Percentiles rank a stretch among this genome's conserved stretches.
Conservation (phyloP, 1,139 yeast species). For the Hyphopichia fennica region DNA sequence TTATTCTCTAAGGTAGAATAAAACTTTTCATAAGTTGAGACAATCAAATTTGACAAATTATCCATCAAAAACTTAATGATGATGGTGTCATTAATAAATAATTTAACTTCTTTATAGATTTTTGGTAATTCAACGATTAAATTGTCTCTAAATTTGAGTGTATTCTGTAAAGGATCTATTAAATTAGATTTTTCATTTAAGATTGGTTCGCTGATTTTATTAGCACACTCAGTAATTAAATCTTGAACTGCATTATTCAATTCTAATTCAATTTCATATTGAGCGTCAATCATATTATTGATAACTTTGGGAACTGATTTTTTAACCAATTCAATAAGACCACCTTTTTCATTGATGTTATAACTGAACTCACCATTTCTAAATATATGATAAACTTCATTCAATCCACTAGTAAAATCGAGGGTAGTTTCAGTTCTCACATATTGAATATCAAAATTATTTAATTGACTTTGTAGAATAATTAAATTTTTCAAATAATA, state of each 20-base stretch:
- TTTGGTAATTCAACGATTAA: slow-evolving; percentile 56
- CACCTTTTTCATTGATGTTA: slow-evolving; percentile 32
- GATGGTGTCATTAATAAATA: slow-evolving; percentile 42
- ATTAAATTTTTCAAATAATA: slow-evolving; percentile 73
- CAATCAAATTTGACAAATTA: slow-evolving; percentile 28
- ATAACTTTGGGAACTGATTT: slow-evolving; percentile 83
- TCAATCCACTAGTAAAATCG: slow-evolving; percentile 74
- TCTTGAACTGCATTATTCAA: slow-evolving; percentile 69
- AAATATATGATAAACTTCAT: slow-evolving; percentile 54
- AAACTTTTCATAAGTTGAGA: slow-evolving; percentile 33
- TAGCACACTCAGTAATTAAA: slow-evolving; percentile 47
- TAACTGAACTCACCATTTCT: slow-evolving; percentile 34
- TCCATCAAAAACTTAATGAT: slow-evolving; percentile 34
- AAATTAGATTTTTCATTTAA: slow-evolving; percentile 20
- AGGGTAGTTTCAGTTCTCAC: slow-evolving; percentile 70
- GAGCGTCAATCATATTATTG: slow-evolving; percentile 83
- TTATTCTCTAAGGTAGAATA: slow-evolving; percentile 18
- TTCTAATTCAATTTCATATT: slow-evolving; percentile 71
- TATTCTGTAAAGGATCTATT: slow-evolving; percentile 26
- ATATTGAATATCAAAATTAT: slow-evolving; percentile 78
- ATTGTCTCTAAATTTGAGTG: slow-evolving; percentile 44
- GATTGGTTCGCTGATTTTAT: slow-evolving; percentile 34
- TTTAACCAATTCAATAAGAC: slow-evolving; percentile 59
- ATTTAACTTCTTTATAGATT: slow-evolving; percentile 49
- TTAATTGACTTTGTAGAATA: slow-evolving; percentile 67